A percentile compares a stretch with the other conserved stretches of the same genome.
Conservation (phyloP, 2,329 filamentous ascomycete genomes). For the Nigrospora sphaerica region DNA sequence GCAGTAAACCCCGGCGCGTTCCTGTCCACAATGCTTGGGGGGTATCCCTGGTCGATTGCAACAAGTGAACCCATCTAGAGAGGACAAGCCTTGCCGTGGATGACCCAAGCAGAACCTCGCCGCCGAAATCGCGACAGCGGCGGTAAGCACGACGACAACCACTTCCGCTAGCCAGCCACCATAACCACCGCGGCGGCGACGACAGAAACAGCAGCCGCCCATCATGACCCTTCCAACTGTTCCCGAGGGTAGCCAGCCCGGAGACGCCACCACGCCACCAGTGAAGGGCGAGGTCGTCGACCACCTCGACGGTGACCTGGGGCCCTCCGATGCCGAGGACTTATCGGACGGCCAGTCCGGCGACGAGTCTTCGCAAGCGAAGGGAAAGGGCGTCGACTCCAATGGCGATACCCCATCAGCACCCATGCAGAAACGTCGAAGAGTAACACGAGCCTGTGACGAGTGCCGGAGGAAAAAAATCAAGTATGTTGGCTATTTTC, state of each 20-base stretch:
- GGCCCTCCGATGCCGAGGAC: conserved; percentile 30
- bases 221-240: no score
- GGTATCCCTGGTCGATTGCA: not conserved
- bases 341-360: conserved; percentile 18
- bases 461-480: conserved; percentile 63
- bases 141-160: no score
- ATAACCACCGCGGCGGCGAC: no score
- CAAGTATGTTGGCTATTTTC: conserved; percentile 40
- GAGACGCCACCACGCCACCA: no score
- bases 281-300: conserved; percentile 20
- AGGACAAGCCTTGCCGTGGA: not conserved
- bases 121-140: no score
- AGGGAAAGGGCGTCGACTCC: conserved; percentile 15
- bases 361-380: conserved; percentile 21
- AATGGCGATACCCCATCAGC: conserved; percentile 31
- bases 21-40: not conserved
- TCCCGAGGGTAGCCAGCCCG: no score
- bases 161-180: no score
- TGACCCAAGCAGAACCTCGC: not conserved
- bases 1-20: not conserved
- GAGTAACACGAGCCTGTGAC: conserved; percentile 76
- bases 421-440: conserved; percentile 67
- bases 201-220: no score
- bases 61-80: not conserved
- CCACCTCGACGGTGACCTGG: conserved; percentile 23